Conservation (phyloP, 208 protist genomes). For the Borovskyia barvae region DNA sequence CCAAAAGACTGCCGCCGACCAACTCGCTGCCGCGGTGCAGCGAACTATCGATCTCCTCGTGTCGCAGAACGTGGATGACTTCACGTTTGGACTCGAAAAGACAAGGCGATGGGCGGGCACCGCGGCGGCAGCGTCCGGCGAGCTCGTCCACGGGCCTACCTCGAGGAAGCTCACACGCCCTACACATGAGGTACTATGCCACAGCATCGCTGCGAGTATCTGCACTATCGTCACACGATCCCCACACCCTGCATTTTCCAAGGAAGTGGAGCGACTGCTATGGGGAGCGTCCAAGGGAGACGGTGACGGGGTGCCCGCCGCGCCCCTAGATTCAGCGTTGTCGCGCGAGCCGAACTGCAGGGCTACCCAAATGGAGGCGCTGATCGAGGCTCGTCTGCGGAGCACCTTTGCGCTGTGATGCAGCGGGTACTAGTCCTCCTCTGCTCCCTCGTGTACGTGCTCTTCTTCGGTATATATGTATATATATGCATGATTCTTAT, state of each 20-base stretch:
- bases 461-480: too few relatives aligned
- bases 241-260: constrained; percentile 36
- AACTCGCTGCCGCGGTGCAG: constrained; percentile 38
- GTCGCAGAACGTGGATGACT: constrained; percentile 47
- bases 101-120: not conserved
- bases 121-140: too few relatives aligned
- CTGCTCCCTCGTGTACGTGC: too few relatives aligned
- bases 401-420: too few relatives aligned
- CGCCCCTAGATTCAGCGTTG: too few relatives aligned
- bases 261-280: constrained; percentile 58
- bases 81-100: constrained; percentile 14
- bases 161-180: not conserved
- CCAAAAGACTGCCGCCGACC: too few relatives aligned
- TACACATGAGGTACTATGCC: constrained; percentile 22
- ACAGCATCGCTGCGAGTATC: constrained; percentile 69
- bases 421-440: too few relatives aligned
- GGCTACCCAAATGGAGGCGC: too few relatives aligned
- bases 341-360: too few relatives aligned
- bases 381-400: too few relatives aligned
- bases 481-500: too few relatives aligned
- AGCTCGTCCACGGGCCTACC: not conserved
- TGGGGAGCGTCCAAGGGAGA: constrained; percentile 2
- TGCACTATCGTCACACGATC: constrained; percentile 52
- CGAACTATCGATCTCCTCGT: constrained; percentile 39
- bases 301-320: not conserved